Evolutionary conservation across 192 early-diverging fungal species (phyloP).

Genomic region (Coemansia sp.): DNA sequence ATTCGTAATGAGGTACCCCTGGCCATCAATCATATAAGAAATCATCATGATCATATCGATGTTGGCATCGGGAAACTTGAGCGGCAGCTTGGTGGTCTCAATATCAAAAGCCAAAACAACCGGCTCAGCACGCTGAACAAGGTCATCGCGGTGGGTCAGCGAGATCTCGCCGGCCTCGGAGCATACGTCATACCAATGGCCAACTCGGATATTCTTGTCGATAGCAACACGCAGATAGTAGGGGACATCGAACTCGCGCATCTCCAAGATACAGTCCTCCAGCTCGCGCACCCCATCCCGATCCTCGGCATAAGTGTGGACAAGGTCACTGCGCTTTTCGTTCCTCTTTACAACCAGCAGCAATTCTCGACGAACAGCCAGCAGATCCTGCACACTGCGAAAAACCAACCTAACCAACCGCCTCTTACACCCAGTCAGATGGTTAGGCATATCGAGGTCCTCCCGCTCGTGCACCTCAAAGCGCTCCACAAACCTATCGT

Average conservation of each 20-base stretch:
- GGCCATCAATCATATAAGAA: conserved; percentile 99
- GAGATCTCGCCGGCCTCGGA: conserved; percentile 62
- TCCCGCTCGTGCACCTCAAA: conserved; percentile 71
- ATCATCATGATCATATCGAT: conserved; percentile 99
- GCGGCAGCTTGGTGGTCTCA: conserved; percentile 94
- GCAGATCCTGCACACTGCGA: conserved; percentile 78
- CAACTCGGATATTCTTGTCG: conserved; percentile 90
- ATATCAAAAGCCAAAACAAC: conserved; percentile 96
- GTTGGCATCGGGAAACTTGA: conserved; percentile 92
- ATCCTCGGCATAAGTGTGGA: conserved; percentile 60
- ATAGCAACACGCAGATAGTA: conserved; percentile 96
- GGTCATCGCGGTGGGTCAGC: conserved; percentile 67
- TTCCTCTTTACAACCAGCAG: conserved; percentile 72
- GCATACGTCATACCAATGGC: conserved; percentile 87
- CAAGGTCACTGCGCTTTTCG: conserved; percentile 57
- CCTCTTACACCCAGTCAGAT: conserved; percentile 73
- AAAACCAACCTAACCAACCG: conserved; percentile 78
- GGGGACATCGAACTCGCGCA: conserved; percentile 97
- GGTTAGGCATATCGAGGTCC: conserved; percentile 89
- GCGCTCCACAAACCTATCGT: conserved; percentile 63
- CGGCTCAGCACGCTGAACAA: conserved; percentile 91
- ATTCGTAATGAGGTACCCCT: conserved; percentile 97
- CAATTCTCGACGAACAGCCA: conserved; percentile 69
- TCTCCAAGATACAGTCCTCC: conserved; percentile 76
- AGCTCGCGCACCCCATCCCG: conserved; percentile 22